Conservation (phyloP, 306 rosid species). For the Sechiopsis laciniata region DNA sequence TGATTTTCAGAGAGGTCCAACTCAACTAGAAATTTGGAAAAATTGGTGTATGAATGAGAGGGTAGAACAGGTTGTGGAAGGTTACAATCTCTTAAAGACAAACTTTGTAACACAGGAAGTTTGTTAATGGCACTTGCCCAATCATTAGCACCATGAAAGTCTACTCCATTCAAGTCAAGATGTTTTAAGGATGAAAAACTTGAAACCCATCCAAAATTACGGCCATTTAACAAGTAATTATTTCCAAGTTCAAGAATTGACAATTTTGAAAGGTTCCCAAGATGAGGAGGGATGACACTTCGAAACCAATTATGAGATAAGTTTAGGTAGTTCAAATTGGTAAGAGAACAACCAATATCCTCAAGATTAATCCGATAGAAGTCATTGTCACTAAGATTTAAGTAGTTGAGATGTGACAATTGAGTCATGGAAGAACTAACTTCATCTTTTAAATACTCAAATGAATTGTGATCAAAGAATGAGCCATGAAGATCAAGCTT, state of each 20-base stretch:
- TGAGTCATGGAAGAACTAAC: conserved; percentile 1
- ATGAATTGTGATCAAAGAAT: too few relatives aligned
- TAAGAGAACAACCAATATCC: not conserved
- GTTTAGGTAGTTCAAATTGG: not conserved
- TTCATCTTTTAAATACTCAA: not conserved
- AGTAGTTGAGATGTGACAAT: not conserved
- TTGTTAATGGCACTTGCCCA: not conserved
- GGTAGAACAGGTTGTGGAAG: not conserved
- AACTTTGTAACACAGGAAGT: not conserved
- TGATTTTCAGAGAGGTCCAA: not conserved
- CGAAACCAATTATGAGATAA: not conserved
- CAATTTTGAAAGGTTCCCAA: conserved; percentile 2
- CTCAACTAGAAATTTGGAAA: not conserved
- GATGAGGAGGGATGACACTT: not conserved
- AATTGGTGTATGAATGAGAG: not conserved
- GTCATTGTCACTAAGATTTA: not conserved
- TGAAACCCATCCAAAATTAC: not conserved
- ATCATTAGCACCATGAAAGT: not conserved
- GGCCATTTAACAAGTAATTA: not conserved
- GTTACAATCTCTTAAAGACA: not conserved
- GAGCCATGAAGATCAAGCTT: not conserved
- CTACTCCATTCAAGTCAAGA: not conserved
- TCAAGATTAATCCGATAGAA: not conserved
- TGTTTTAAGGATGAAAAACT: not conserved
- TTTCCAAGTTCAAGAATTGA: not conserved